A percentile compares a stretch with the other conserved stretches of the same genome.
These are phyloP conservation scores for Daldinia loculata DNA, from an alignment of 495 filamentous ascomycete genomes.

Conservation along the genomic window DNA sequence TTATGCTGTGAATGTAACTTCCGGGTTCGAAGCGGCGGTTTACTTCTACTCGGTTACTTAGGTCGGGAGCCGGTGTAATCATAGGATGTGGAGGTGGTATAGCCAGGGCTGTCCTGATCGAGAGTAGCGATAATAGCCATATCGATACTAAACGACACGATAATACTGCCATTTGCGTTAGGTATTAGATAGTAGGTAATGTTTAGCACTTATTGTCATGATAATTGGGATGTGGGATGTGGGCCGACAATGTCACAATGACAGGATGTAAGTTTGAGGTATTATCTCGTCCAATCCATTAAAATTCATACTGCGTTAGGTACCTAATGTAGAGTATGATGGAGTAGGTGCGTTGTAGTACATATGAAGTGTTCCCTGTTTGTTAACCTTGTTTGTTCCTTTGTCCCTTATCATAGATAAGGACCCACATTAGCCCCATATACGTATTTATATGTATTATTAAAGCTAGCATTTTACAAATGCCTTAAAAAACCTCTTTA, in stretches of 20 bases:
- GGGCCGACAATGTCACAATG: not conserved
- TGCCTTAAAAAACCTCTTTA: no score
- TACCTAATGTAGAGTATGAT: not conserved
- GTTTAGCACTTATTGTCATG: slow-evolving; percentile 1
- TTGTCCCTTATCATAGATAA: no score
- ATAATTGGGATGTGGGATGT: not conserved
- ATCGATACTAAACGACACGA: not conserved
- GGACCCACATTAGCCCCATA: no score
- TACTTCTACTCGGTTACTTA: slow-evolving; percentile 44
- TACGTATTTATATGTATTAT: no score
- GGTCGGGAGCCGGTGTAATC: slow-evolving; percentile 58
- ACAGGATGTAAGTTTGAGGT: slow-evolving; percentile 7
- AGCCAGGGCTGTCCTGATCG: slow-evolving; percentile 25
- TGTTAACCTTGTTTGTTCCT: not conserved
- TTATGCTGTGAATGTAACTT: slow-evolving; percentile 58
- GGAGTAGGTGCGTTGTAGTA: not conserved
- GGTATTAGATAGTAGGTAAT: slow-evolving; percentile 2
- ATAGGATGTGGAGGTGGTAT: slow-evolving; percentile 51
- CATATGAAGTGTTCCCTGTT: not conserved
- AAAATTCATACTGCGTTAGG: not conserved
- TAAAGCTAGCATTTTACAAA: no score
- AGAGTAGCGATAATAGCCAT: slow-evolving; percentile 34
- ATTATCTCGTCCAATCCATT: not conserved
- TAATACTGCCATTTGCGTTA: slow-evolving; percentile 13
- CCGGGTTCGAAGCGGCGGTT: slow-evolving; percentile 51